Base-by-base conservation (phyloP, 2,329 filamentous ascomycete species). In the Xylaria sp. region DNA sequence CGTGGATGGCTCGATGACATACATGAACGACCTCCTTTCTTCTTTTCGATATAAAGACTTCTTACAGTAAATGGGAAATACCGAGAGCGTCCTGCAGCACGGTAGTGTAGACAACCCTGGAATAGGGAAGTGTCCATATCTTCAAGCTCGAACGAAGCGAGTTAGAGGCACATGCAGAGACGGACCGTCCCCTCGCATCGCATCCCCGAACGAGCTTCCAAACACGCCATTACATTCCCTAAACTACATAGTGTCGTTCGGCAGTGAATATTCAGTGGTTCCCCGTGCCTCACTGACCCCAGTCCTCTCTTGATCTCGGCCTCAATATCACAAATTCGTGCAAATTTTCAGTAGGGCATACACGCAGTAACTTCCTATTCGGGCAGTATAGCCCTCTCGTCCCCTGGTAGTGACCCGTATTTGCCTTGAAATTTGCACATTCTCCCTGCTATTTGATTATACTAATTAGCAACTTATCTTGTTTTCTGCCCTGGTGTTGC, bases 1-100 rank as follows among this genome's bases (percentile, higher is more conserved):
- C 58, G 62, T 41, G 66, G 58, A 69, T 63, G 62, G 60, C 63
- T 66, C 50, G 34, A 68, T 70, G 48, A 63, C 64, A 63, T 58
- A 58, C n/a, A 44, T 46, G 23, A 20, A 25, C 8, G 34, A 39
- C 44, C 57, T 46, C 64, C 56, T 28, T 56, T 56, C 50, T 23
- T 46, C 15, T n/a, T 18, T 44, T 44, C 18, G 23, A 65, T 61
- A 48, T 54, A 51, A 65, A 55, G 37, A n/a, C 4, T 57, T 25
- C 52, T n/a, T 41, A 37, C 34, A 37, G 34, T 12, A 60, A 61
- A 18, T 50, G 23, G 15, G 39, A 65, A 61, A 52, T 13, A 32
- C 6, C 6, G 28, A 48, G 48, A 28, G 23, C 23, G 52, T 46
- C 54, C 48, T 48, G 25, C 48, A 56, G 20, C 44, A 39, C n/a